Base-by-base conservation (phyloP, 306 rosid species). In the Styphnolobium japonicum region DNA sequence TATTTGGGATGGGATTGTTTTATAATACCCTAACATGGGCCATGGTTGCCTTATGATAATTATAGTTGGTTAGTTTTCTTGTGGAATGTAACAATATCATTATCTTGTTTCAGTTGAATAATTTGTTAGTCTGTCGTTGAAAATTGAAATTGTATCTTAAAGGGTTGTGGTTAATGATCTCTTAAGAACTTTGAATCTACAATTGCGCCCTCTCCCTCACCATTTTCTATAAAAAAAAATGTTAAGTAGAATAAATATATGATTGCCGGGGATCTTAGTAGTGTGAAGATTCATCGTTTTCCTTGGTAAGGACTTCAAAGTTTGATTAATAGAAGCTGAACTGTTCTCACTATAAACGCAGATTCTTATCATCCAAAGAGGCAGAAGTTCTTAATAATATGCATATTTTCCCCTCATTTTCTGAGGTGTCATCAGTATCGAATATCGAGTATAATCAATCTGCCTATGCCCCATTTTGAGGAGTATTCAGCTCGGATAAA, bases 1-100 rank as follows among this genome's bases (percentile, higher is more conserved):
- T 48, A 70, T 86, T 23, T 77, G 87, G 85, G 87, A 76, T 77
- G 87, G 85, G 87, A 76, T 64, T 85, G 90, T 87, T 73, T 56
- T 85, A 70, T 84, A 69, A 65, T 48, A 82, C 80, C 77, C 49
- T 51, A 53, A 80, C 51, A 73, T 72, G 56, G 8, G 49, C 68
- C 43, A 69, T 34, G 67, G 73, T 70, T 82, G 73, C 81, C 82
- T 49, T 76, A 10, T 75, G 76, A 72, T 40, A 34, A 57, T 42
- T 77, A 60, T 75, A 64, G 78, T 60, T 70, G 36, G 60, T 56
- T 75, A 66, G 46, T 58, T 57, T 42, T 86, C 72, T 67, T 48
- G 39, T 86, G 87, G 67, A 81, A 66, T 77, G 80, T 57, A 64
- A 79, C 79, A 60, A 34, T 33, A 52, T 66, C 68, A 52, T 77